These are phyloP conservation scores for Phytophthora uliginosa DNA, from an alignment of 352 stramenopile species.

Conservation along the genomic window DNA sequence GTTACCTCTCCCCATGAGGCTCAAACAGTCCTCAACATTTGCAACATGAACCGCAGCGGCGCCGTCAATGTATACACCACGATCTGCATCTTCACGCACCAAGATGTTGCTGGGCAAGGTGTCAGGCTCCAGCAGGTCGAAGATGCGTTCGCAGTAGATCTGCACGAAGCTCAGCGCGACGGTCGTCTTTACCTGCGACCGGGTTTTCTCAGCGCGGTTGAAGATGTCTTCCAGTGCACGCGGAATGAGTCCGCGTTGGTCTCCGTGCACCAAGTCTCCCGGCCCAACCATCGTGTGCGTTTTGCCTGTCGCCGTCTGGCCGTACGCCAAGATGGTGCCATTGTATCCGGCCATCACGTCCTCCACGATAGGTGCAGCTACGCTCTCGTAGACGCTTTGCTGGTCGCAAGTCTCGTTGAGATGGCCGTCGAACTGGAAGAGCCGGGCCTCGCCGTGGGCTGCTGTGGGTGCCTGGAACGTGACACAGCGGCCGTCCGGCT, in stretches of 20 bases:
- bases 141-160: slow-evolving; percentile 88
- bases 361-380: slow-evolving; percentile 64
- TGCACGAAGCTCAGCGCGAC: slow-evolving; percentile 79
- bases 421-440: slow-evolving; percentile 73
- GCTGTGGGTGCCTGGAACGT: slow-evolving; percentile 32
- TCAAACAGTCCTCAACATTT: slow-evolving; percentile 58
- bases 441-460: slow-evolving; percentile 37
- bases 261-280: slow-evolving; percentile 42
- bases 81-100: slow-evolving; percentile 70
- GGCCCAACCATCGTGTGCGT: slow-evolving; percentile 77
- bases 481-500: slow-evolving; percentile 41
- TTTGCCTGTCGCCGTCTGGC: slow-evolving; percentile 75
- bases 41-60: slow-evolving; percentile 51
- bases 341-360: slow-evolving; percentile 77
- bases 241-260: slow-evolving; percentile 66
- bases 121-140: slow-evolving; percentile 67
- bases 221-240: slow-evolving; percentile 75
- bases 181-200: slow-evolving; percentile 47
- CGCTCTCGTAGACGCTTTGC: slow-evolving; percentile 58
- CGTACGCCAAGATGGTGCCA: slow-evolving; percentile 76
- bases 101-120: slow-evolving; percentile 55
- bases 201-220: slow-evolving; percentile 38
- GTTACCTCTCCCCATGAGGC: slow-evolving; percentile 58
- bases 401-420: slow-evolving; percentile 53
- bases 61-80: slow-evolving; percentile 75